Conservation (phyloP, 495 filamentous ascomycete species). For the Echria macrotheca region DNA sequence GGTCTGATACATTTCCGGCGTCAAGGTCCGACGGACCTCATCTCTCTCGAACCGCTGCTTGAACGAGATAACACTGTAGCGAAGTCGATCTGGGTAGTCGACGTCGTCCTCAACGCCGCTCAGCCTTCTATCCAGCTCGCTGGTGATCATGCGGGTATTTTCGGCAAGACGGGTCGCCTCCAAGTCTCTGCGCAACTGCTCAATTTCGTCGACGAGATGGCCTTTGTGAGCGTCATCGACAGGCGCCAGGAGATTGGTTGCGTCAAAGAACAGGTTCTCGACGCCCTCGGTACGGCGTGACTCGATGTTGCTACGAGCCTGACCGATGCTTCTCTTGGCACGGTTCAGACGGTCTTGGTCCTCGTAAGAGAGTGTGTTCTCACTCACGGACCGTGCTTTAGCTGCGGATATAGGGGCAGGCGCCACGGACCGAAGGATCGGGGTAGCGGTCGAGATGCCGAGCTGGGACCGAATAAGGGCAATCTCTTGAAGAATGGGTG, state of each 20-base stretch:
- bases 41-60: constrained; percentile 3
- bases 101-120: constrained; percentile 1
- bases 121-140: constrained; percentile 6
- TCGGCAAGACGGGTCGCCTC: constrained; percentile 1
- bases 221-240: constrained; percentile 1
- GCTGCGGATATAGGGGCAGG: neutral
- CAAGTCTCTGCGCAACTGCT: constrained; percentile 4
- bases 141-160: constrained; percentile 1
- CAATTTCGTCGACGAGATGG: constrained; percentile 4
- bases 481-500: no score
- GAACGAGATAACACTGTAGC: constrained; percentile 1
- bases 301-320: constrained; percentile 8
- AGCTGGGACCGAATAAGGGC: no score
- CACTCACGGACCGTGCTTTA: no score
- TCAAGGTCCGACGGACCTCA: constrained; percentile 1
- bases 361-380: neutral
- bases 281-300: constrained; percentile 6
- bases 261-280: constrained; percentile 8
- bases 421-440: neutral
- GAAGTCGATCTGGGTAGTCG: neutral
- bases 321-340: constrained; percentile 5
- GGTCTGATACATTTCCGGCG: neutral
- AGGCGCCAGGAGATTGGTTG: constrained; percentile 1
- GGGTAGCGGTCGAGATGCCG: no score
- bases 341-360: constrained; percentile 9